These are phyloP conservation scores for Podila epigama DNA, from an alignment of 192 early-diverging fungal species.

Conservation along the genomic window DNA sequence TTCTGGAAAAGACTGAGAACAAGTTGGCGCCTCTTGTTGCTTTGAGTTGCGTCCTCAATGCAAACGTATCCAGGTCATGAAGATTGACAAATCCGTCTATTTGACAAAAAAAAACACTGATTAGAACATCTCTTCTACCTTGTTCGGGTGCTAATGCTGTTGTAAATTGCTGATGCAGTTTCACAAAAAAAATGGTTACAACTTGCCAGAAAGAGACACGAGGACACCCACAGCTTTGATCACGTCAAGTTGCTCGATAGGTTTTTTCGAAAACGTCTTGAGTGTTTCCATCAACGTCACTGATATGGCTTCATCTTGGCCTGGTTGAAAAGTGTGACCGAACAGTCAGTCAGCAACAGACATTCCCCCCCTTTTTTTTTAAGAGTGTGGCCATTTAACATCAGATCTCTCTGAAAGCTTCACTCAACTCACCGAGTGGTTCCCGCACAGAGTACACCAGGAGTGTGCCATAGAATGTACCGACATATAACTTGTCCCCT, in stretches of 20 bases:
- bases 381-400: no score
- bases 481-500: constrained; percentile 79
- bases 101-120: background rate
- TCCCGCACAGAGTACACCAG: constrained; percentile 73
- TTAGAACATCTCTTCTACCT: background rate
- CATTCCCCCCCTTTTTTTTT: no score
- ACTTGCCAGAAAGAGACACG: constrained; percentile 69
- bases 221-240: constrained; percentile 78
- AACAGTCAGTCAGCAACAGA: background rate
- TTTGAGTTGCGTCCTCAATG: constrained; percentile 67
- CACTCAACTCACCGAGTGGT: constrained; percentile 54
- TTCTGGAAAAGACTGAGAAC: constrained; percentile 75
- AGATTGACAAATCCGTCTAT: constrained; percentile 77
- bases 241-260: constrained; percentile 77
- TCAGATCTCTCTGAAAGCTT: background rate
- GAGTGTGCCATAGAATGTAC: constrained; percentile 71
- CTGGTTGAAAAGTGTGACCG: constrained; percentile 3
- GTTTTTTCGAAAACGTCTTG: constrained; percentile 72
- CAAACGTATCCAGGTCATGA: constrained; percentile 77
- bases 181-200: background rate
- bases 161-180: background rate
- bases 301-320: constrained; percentile 56
- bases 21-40: constrained; percentile 81
- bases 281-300: constrained; percentile 70
- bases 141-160: background rate